Base-by-base conservation (phyloP, 768 basidiomycete genomes). In the Peribolospora kevripleyi region DNA sequence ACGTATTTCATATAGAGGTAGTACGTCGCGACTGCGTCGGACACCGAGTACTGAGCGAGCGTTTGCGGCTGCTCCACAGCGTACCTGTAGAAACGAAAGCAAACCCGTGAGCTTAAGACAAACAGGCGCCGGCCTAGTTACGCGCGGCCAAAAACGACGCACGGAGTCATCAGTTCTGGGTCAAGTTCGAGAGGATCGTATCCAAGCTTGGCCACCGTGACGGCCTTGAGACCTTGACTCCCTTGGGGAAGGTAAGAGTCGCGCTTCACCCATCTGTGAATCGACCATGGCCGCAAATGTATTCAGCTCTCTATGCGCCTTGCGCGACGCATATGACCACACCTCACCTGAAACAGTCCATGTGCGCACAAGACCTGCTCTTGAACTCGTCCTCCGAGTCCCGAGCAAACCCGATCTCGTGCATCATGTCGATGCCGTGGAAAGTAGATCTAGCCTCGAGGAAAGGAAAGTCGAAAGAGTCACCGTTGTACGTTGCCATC, bases 1-100 rank as follows among this genome's bases (percentile, higher is more conserved):
- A 98, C 90, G 63, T 98, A 98, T 88, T 97, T 98, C 93, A 97
- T 98, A 70, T 98, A 97, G 42, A 98, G 75, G 68, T 97, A 97
- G 67, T 98, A 97, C 1, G 93, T 98, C n/a, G 93, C 91, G 7
- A 97, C 93, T 0, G 93, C 93, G 74, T 98, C 93, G 67, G 93
- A 98, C 38, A 98, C 93, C 61, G 93, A 97, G 68, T 98, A 98
- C 64, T 90, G 85, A 0, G 93, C 91, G 13, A 98, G 77, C 2
- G 78, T 68, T 64, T 97, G 90, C 0, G 93, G 93, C 61, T 90
- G 86, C 64, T 97, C 93, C 66, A 85, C 73, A 0, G 93, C 93
- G 68, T 98, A 97, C 42, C 91, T 95, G 57, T 46, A 49, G 8
- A 25, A 7, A 6, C 14, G n/a, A 40, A 59, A 54, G 7, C 48